Evolutionary conservation across 805 yeast genomes (phyloP), one percentile per base, ranked within the genome.

Genomic region (Kregervanrija pseudodelftensis): DNA sequence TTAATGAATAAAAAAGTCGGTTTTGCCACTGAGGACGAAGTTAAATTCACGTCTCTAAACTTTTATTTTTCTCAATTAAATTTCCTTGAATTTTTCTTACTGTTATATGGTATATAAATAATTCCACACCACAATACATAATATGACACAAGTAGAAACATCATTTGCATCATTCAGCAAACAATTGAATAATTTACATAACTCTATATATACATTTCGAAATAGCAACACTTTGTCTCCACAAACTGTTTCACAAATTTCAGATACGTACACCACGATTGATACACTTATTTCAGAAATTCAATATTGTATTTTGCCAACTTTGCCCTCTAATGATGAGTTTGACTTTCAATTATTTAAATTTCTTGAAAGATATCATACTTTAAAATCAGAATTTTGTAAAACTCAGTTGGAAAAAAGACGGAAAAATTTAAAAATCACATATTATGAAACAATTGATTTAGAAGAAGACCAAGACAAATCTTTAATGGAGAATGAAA

Each of bases 381-480:
- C 59, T 42, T 41, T 64, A 34, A 52, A 56, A 30, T 45, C 56
- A 8, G 53, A 55, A 11, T 53, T 62, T 35, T 49, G 70, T 39
- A 47, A 43, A 30, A 56, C 64, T 0, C 58, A 60, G 35, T 40
- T 65, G 22, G 40, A 43, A 9, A 59, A 60, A 4, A 58, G 56
- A 37, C 34, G 47, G 4, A 49, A 49, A 12, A 61, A 57, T 40
- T 42, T 48, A 31, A 39, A 40, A 8, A 30, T 45, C 8, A 14
- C 43, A 1, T 52, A 44, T 28, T 33, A 42, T 11, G 39, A 42
- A 41, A 45, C 48, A 28, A 36, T 43, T 33, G 49, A 45, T 30
- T 42, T 35, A 14, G 37, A 52, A 11, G 54, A 48, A 28, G 40
- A 14, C 22, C 28, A 7, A 8, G 28, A 22, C 8, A 8, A 8